Percentiles rank a stretch among this genome's conserved stretches.
Conservation (phyloP, 805 yeast genomes). For the Wickerhamiella azyma region DNA sequence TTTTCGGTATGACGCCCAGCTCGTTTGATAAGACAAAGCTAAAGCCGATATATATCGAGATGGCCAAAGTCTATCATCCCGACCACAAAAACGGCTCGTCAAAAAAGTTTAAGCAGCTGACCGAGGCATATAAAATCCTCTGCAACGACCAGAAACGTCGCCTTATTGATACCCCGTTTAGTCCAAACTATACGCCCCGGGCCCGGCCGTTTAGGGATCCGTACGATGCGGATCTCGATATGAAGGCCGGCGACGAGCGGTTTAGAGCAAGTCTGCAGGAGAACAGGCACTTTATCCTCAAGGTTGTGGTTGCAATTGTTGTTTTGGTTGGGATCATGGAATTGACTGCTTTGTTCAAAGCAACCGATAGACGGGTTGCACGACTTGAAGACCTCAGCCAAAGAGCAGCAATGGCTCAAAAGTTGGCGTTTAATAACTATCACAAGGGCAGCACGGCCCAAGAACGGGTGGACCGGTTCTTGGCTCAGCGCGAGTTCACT, state of each 20-base stretch:
- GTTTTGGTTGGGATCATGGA: conserved; percentile 28
- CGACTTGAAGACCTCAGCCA: conserved; percentile 27
- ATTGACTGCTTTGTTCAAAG: conserved; percentile 24
- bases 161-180: conserved; percentile 11
- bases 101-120: conserved; percentile 37
- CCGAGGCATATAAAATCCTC: conserved; percentile 47
- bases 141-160: conserved; percentile 32
- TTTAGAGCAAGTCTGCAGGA: conserved; percentile 29
- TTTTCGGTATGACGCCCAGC: conserved; percentile 35
- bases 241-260: conserved; percentile 22
- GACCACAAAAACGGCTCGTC: conserved; percentile 30
- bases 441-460: conserved; percentile 38
- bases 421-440: conserved; percentile 36
- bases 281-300: conserved; percentile 31
- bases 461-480: conserved; percentile 41
- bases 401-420: conserved; percentile 18
- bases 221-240: conserved; percentile 3
- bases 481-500: conserved; percentile 26
- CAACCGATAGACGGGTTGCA: conserved; percentile 16
- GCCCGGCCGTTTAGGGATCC: neutral
- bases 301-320: conserved; percentile 31
- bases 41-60: conserved; percentile 39
- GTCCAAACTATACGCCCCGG: neutral
- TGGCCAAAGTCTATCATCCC: conserved; percentile 74
- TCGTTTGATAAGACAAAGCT: conserved; percentile 30